Conservation (phyloP, 177 flowering plant genomes). For the Telopea speciosissima region DNA sequence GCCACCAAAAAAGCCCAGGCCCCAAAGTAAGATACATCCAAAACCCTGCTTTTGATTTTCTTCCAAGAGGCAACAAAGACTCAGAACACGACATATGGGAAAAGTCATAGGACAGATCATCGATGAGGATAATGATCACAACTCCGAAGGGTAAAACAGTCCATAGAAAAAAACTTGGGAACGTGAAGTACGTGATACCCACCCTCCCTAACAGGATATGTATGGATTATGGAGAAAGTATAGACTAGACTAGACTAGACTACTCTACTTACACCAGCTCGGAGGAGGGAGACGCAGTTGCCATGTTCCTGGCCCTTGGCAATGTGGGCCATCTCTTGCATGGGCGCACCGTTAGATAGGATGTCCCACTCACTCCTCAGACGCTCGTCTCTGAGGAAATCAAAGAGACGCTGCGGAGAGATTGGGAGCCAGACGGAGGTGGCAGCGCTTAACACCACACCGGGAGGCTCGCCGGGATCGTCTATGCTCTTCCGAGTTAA, state of each 20-base stretch:
- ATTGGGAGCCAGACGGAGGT: slow-evolving; percentile 96
- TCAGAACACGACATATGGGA: too few relatives aligned
- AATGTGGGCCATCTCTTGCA: slow-evolving; percentile 98
- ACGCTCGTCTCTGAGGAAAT: slow-evolving; percentile 84
- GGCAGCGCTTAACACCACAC: slow-evolving; percentile 90
- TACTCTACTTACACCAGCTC: slow-evolving; percentile 73
- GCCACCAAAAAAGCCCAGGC: too few relatives aligned
- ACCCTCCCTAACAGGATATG: too few relatives aligned
- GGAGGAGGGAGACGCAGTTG: slow-evolving; percentile 94
- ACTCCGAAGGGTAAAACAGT: too few relatives aligned
- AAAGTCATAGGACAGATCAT: too few relatives aligned
- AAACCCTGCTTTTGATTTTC: background rate
- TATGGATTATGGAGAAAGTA: too few relatives aligned
- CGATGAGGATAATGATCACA: too few relatives aligned
- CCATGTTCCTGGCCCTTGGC: slow-evolving; percentile 95
- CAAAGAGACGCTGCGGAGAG: slow-evolving; percentile 77
- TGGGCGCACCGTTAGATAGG: slow-evolving; percentile 93
- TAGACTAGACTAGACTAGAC: too few relatives aligned
- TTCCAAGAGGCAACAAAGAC: too few relatives aligned
- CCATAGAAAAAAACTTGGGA: too few relatives aligned
- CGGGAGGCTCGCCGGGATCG: slow-evolving; percentile 96
- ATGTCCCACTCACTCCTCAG: slow-evolving; percentile 97
- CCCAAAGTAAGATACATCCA: background rate
- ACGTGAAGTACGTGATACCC: background rate
- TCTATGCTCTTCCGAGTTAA: slow-evolving; percentile 92